Evolutionary conservation across 441 rosid species (phyloP).

Genomic region (Breynia disticha): DNA sequence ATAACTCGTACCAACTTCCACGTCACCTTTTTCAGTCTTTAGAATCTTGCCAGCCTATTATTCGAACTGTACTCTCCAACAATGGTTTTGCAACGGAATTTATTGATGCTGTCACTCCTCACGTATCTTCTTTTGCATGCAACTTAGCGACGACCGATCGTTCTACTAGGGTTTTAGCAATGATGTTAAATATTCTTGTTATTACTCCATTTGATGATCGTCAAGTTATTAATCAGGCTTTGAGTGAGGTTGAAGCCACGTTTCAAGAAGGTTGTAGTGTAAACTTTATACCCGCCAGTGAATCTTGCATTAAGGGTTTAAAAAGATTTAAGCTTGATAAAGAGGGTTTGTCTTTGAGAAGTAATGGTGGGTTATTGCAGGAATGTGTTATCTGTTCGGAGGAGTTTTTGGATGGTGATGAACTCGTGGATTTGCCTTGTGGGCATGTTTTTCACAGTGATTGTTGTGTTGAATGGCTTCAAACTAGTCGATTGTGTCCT

Average conservation of each 20-base stretch:
- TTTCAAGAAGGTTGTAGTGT: neutral
- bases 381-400: constrained; percentile 15
- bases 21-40: neutral
- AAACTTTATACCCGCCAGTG: constrained; percentile 14
- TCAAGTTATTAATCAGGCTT: constrained; percentile 6
- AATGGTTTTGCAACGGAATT: constrained; percentile 9
- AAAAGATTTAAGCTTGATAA: constrained; percentile 9
- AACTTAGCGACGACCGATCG: neutral
- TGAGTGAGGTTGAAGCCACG: neutral
- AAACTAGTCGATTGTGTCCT: constrained; percentile 18
- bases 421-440: constrained; percentile 15
- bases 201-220: constrained; percentile 6
- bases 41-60: neutral
- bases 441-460: constrained; percentile 15
- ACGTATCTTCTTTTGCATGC: constrained; percentile 12
- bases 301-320: constrained; percentile 10
- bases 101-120: neutral
- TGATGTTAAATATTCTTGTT: constrained; percentile 6
- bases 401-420: constrained; percentile 6
- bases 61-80: constrained; percentile 5
- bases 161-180: constrained; percentile 1
- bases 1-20: constrained; percentile 2
- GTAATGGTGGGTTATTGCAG: neutral
- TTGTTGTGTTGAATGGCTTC: constrained; percentile 16
- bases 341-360: neutral